Conservation (phyloP, 1,284 basidiomycete genomes). For the Irpex sp. region DNA sequence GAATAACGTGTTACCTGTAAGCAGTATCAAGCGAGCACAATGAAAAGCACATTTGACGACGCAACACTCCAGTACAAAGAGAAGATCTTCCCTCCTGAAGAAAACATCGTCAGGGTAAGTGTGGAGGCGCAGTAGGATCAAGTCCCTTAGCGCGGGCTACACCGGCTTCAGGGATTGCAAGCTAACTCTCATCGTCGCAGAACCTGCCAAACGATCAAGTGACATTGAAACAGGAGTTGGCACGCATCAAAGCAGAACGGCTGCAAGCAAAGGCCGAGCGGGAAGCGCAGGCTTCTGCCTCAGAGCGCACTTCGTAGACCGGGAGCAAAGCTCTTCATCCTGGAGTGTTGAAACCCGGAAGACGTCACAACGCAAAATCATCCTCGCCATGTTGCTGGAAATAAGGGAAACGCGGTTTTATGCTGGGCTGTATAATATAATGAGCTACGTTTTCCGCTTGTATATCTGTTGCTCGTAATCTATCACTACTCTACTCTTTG, state of each 20-base stretch:
- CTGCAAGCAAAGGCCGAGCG: conserved; percentile 38
- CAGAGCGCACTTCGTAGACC: conserved; percentile 11
- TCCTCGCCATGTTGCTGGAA: background rate
- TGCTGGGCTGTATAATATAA: conserved; percentile 2
- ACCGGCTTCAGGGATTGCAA: background rate
- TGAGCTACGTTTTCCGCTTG: background rate
- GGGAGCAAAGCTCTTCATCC: background rate
- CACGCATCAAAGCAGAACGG: conserved; percentile 62
- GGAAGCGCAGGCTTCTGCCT: conserved; percentile 31
- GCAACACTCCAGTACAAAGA: conserved; percentile 54
- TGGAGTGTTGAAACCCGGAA: background rate
- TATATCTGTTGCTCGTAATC: background rate
- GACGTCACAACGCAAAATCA: background rate
- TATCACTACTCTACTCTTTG: background rate
- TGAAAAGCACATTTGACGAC: background rate
- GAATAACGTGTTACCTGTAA: conserved; percentile 72
- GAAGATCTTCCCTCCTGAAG: conserved; percentile 59
- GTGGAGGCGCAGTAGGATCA: background rate
- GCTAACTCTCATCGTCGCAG: conserved; percentile 26
- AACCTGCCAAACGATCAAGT: conserved; percentile 59
- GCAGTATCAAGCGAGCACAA: conserved; percentile 22
- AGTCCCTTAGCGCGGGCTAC: background rate
- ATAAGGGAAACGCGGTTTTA: background rate
- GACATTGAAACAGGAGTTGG: conserved; percentile 60
- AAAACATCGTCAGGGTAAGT: conserved; percentile 49